Evolutionary conservation across 2,329 filamentous ascomycete genomes (phyloP).

Genomic region (Tympanopsis confertula): DNA sequence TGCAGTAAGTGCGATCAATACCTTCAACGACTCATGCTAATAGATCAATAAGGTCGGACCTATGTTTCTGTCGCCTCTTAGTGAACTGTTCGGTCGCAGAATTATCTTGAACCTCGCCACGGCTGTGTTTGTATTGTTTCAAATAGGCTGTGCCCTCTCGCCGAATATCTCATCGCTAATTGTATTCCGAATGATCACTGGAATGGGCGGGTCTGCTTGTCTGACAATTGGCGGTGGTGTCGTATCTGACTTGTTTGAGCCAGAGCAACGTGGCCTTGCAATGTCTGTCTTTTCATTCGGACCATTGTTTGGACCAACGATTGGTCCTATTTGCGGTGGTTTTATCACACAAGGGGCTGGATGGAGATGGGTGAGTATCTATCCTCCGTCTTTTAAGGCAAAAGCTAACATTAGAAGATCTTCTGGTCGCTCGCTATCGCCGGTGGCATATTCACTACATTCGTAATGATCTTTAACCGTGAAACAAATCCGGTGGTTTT

Average conservation of each 20-base stretch:
- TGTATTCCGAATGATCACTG: conserved; percentile 45
- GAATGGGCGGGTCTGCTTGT: conserved; percentile 42
- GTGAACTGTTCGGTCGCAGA: conserved; percentile 53
- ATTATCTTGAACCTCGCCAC: conserved; percentile 44
- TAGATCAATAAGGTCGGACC: too few relatives aligned
- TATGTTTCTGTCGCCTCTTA: conserved; percentile 42
- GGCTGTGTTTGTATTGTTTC: conserved; percentile 47
- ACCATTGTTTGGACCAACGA: conserved; percentile 19
- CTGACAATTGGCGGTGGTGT: conserved; percentile 42
- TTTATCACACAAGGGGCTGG: conserved; percentile 20
- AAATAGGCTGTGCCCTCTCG: conserved; percentile 52
- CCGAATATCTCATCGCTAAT: conserved; percentile 40
- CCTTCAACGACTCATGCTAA: too few relatives aligned
- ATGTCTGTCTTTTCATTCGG: conserved; percentile 36
- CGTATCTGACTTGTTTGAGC: conserved; percentile 38
- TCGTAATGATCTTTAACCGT: conserved; percentile 25
- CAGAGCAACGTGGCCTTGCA: conserved; percentile 32
- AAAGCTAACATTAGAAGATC: conserved; percentile 38
- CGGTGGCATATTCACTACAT: conserved; percentile 16
- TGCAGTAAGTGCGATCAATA: too few relatives aligned
- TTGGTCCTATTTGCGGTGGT: conserved; percentile 21
- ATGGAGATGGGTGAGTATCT: conserved; percentile 27
- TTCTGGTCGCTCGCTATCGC: conserved; percentile 40
- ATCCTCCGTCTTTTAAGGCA: conserved; percentile 34
- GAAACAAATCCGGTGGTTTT: conserved; percentile 39